Conservation (phyloP, 129 eudicot genomes). For the Escallonia herrerae region DNA sequence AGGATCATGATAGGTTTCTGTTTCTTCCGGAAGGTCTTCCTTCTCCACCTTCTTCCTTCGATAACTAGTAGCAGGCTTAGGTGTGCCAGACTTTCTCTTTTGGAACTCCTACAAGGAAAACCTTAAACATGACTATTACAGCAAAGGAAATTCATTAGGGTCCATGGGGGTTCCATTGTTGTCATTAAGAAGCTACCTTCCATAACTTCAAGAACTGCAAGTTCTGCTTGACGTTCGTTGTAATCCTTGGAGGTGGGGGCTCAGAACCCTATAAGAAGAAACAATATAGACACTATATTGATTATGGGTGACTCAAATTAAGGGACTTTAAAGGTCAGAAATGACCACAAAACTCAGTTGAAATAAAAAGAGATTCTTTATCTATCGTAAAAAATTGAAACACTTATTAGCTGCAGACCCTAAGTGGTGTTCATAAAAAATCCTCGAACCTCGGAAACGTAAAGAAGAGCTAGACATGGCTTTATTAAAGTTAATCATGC, state of each 20-base stretch:
- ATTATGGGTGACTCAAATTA: neutral
- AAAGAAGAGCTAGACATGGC: too few relatives aligned
- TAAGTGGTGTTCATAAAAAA: too few relatives aligned
- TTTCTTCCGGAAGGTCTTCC: constrained; percentile 72
- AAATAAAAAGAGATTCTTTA: too few relatives aligned
- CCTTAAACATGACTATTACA: neutral
- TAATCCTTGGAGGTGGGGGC: constrained; percentile 78
- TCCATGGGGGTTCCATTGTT: neutral
- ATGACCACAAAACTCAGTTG: too few relatives aligned
- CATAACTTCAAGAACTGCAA: constrained; percentile 72
- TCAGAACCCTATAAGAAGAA: constrained; percentile 46
- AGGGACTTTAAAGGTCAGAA: neutral
- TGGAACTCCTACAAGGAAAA: constrained; percentile 51
- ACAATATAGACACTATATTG: neutral
- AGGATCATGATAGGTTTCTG: constrained; percentile 70
- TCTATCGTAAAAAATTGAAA: too few relatives aligned
- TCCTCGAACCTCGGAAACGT: too few relatives aligned
- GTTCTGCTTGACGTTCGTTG: constrained; percentile 85
- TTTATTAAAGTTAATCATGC: too few relatives aligned
- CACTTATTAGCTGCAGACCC: too few relatives aligned
- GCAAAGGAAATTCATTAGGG: neutral
- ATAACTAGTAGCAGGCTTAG: constrained; percentile 80
- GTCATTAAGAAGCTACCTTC: constrained; percentile 45
- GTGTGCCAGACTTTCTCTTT: constrained; percentile 52
- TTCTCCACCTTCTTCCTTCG: constrained; percentile 86